A percentile compares a stretch with the other conserved stretches of the same genome.
phyloP scores from a whole-genome alignment of 2,329 filamentous ascomycete genomes.

The Talaromyces atroroseus region DNA sequence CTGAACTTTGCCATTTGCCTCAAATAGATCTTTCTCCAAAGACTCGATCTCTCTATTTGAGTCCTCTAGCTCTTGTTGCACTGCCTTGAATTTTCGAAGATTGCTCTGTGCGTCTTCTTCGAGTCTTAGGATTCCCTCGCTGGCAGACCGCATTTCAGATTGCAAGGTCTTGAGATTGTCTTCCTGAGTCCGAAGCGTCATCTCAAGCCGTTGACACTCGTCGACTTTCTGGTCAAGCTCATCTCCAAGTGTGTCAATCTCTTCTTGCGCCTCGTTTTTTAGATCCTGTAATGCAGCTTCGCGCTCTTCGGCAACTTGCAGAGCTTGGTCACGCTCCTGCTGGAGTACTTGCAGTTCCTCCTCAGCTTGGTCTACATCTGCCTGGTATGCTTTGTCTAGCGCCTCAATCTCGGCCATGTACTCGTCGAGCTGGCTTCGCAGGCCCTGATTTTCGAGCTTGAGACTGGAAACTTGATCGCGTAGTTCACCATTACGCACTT shows the following conservation, averaged over 20 bases:
- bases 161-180: slow-evolving; percentile 92
- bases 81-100: slow-evolving; percentile 68
- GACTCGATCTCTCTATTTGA: slow-evolving; percentile 82
- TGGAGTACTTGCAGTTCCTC: slow-evolving; percentile 76
- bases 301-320: slow-evolving; percentile 65
- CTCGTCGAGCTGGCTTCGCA: slow-evolving; percentile 75
- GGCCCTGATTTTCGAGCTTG: slow-evolving; percentile 82
- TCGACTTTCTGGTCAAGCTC: slow-evolving; percentile 68
- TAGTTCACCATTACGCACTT: slow-evolving; percentile 74
- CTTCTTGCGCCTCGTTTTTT: slow-evolving; percentile 54
- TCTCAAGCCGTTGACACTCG: slow-evolving; percentile 64
- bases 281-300: slow-evolving; percentile 48
- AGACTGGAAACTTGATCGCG: slow-evolving; percentile 82
- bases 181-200: slow-evolving; percentile 67
- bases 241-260: slow-evolving; percentile 53
- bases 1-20: slow-evolving; percentile 82
- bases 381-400: slow-evolving; percentile 66
- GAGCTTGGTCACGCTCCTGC: slow-evolving; percentile 77
- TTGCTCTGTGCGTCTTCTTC: slow-evolving; percentile 86
- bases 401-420: slow-evolving; percentile 75
- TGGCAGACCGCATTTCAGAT: slow-evolving; percentile 87
- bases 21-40: slow-evolving; percentile 75
- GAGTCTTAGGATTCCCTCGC: slow-evolving; percentile 75
- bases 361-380: slow-evolving; percentile 72
- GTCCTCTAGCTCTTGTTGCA: slow-evolving; percentile 76